phyloP scores from a whole-genome alignment of 805 yeast species.

The Zygoascus tannicola region DNA sequence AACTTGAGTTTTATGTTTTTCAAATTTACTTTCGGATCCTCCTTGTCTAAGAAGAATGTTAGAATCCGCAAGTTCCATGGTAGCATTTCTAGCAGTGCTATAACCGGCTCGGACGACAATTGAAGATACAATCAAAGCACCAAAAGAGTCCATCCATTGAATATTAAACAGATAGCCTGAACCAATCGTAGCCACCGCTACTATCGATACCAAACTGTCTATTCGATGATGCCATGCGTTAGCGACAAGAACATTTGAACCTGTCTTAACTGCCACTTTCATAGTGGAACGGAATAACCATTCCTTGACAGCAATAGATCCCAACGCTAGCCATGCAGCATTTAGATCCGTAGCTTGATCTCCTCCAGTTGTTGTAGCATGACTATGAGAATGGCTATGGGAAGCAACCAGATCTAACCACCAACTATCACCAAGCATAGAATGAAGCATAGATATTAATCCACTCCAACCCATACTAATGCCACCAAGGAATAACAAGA shows the following conservation, averaged over 20 bases:
- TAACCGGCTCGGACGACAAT: slow-evolving; percentile 80
- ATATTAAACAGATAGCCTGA: slow-evolving; percentile 71
- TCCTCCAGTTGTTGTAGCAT: slow-evolving; percentile 23
- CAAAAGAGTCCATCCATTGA: slow-evolving; percentile 84
- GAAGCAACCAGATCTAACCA: slow-evolving; percentile 22
- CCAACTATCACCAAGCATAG: slow-evolving; percentile 14
- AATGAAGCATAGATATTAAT: slow-evolving; percentile 40
- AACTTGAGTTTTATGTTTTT: slow-evolving; percentile 8
- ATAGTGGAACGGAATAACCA: slow-evolving; percentile 78
- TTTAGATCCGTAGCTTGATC: slow-evolving; percentile 55
- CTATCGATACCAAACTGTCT: slow-evolving; percentile 84
- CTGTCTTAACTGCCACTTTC: slow-evolving; percentile 64
- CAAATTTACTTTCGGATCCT: background rate
- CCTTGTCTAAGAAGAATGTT: slow-evolving; percentile 6
- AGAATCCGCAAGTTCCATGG: slow-evolving; percentile 69
- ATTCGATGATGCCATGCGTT: slow-evolving; percentile 99
- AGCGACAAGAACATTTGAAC: slow-evolving; percentile 85
- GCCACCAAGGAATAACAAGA: slow-evolving; percentile 79
- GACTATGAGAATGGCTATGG: slow-evolving; percentile 45
- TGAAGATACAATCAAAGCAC: slow-evolving; percentile 78
- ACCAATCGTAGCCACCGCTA: slow-evolving; percentile 80
- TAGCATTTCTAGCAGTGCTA: slow-evolving; percentile 58
- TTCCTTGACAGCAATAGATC: slow-evolving; percentile 79
- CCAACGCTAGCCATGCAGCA: slow-evolving; percentile 95
- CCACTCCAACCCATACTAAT: slow-evolving; percentile 86